Evolutionary conservation across 2,329 filamentous ascomycete species (phyloP).

Genomic region (Fusarium devonianum): DNA sequence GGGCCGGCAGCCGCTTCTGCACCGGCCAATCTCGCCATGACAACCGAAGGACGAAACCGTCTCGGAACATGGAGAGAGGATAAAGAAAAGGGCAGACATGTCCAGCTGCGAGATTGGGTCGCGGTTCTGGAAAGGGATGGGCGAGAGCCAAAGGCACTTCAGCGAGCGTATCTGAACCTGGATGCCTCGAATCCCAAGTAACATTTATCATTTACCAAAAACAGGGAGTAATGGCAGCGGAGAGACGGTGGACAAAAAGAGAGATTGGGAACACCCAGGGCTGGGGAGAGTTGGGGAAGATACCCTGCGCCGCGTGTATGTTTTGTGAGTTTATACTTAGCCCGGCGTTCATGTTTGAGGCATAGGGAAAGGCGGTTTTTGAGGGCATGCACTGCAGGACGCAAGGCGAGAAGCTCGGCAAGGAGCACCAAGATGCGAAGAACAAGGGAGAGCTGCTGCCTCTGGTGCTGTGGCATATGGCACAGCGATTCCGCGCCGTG

Average conservation of each 20-base stretch:
- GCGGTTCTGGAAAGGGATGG: conserved; percentile 81
- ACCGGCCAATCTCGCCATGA: conserved; percentile 52
- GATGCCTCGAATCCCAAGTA: conserved; percentile 57
- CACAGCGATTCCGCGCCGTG: not conserved
- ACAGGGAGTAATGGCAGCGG: conserved; percentile 27
- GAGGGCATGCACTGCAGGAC: conserved; percentile 21
- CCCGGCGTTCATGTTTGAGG: conserved; percentile 47
- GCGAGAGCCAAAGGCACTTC: conserved; percentile 67
- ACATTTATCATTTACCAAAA: conserved; percentile 26
- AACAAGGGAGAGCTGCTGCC: conserved; percentile 4
- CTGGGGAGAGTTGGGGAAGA: conserved; percentile 35
- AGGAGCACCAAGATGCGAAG: not conserved
- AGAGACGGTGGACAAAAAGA: conserved; percentile 1
- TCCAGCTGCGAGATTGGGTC: conserved; percentile 86
- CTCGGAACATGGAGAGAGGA: conserved; percentile 82
- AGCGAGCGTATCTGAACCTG: conserved; percentile 62
- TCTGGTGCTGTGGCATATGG: not conserved
- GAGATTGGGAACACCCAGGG: conserved; percentile 22
- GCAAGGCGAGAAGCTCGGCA: conserved; percentile 11
- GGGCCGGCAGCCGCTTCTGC: conserved; percentile 43
- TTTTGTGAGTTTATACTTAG: conserved; percentile 46
- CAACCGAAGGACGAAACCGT: conserved; percentile 66
- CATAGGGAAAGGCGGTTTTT: conserved; percentile 34
- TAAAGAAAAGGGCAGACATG: conserved; percentile 75
- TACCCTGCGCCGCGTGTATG: conserved; percentile 44